Evolutionary conservation across 2,329 filamentous ascomycete species (phyloP), one percentile per base, ranked within the genome.

Genomic region (Verticillium alfalfae): DNA sequence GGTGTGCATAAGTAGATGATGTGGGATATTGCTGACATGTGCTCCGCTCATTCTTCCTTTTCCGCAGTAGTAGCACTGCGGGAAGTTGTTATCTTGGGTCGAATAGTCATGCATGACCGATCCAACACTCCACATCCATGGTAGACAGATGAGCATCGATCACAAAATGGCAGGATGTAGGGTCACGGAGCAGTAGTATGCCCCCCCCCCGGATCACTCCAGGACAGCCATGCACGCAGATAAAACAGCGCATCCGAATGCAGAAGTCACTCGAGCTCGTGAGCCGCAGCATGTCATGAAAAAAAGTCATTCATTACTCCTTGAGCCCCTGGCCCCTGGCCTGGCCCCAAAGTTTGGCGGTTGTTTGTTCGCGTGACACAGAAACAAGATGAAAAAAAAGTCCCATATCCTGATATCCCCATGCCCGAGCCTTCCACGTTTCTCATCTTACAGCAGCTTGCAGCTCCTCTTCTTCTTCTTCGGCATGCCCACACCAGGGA

Each of bases 401-500:
- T 37, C 36, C 36, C 36, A 37, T 13, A 37, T 13, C 36, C 36
- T 13, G 13, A 37, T 37, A 37, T 37, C 36, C 13, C 36, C 36
- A 5, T 31, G 26, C 36, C 9, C 36, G 13, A 37, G 36, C 36
- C 36, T 37, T 37, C 36, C 36, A 37, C 13, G 36, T 4, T 52
- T 22, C 18, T 18, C n/a, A 52, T 52, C 73, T 85, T 81, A 96
- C 72, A 96, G 82, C 75, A 94, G 86, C 74, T 84, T 86, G 82
- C 92, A 96, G 76, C 84, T 90, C 80, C 89, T 88, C 85, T 91
- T 93, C 87, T 92, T 95, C 81, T 89, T 86, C 78, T 88, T 89
- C 83, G 88, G 92, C 79, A 81, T 73, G 63, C 78, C 78, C 62
- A 81, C 70, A 61, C 78, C 77, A 45, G 78, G 76, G 64, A 81